Evolutionary conservation across 345 rosid species (phyloP), one percentile per base, ranked within the genome.

Genomic region (Brassica rapa): DNA sequence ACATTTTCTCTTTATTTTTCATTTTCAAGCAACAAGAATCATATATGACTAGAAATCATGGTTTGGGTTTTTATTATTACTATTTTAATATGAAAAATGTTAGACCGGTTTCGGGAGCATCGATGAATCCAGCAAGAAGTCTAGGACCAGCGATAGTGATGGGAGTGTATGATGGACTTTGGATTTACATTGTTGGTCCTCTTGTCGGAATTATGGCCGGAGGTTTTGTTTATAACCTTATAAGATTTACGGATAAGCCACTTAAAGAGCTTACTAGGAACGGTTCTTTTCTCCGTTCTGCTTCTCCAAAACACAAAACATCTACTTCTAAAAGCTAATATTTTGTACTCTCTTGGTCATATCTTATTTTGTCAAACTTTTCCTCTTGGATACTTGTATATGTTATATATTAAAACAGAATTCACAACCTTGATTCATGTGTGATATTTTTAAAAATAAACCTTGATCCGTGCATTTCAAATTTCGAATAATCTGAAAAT

Each of bases 121-220:
- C 94, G 0, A 90, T 92, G 97, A 92, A 90, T 79, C 97, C 96
- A 5, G 96, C 97, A 0, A 89, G 97, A 82, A 90, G 90, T 66
- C 6, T 90, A 6, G 96, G 97, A 15, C 97, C 96, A 24, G 97
- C 93, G 2, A 39, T 91, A 3, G 87, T 85, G 32, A 82, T 79
- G 87, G 84, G 81, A 43, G 51, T 46, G 2, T 89, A 81, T 63
- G 79, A 78, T 56, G 90, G 88, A 55, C 41, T 93, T 14, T 91
- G 98, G 94, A 71, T 93, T 32, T 91, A 89, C 60, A 78, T 93
- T 0, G 51, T 81, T 0, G 91, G 91, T 24, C 98, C 97, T 0
- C 1, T 84, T 0, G 49, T 82, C 5, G 93, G 94, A 57, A 66
- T 91, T 6, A 60, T 88, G 8, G 49, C 76, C 0, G 98, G 96